Conservation (phyloP, 2,329 filamentous ascomycete species). For the Fusarium lyarnte region DNA sequence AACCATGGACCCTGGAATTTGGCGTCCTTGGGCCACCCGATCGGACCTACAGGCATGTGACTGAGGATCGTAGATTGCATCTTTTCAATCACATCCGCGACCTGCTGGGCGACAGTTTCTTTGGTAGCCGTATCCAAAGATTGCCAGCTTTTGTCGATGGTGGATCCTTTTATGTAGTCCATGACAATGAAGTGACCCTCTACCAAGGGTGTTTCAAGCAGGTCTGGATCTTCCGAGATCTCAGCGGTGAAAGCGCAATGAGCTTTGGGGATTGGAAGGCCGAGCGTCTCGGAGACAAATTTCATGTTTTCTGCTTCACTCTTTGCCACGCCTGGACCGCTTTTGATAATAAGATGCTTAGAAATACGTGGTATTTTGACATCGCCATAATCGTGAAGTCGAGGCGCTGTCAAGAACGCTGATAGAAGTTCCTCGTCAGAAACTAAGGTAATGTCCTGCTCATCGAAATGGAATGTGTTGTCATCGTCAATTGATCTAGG, state of each 20-base stretch:
- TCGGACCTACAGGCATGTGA: accelerated
- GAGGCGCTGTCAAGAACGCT: not conserved
- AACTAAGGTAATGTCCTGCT: accelerated
- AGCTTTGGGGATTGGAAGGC: accelerated
- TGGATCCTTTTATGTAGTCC: not conserved
- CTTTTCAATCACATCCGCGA: accelerated
- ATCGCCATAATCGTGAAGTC: not conserved
- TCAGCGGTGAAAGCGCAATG: not conserved
- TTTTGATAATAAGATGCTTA: accelerated
- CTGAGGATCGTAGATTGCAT: not conserved
- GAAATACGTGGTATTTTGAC: accelerated
- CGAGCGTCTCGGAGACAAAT: accelerated
- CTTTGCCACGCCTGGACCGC: not conserved
- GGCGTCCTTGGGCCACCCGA: accelerated
- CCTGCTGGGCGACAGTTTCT: accelerated
- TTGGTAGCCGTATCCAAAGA: accelerated
- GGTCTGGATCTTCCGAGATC: not conserved
- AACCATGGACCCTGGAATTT: not conserved
- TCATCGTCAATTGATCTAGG: accelerated
- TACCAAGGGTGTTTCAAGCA: accelerated
- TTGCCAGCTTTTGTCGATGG: accelerated
- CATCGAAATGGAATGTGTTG: accelerated
- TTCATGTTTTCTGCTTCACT: not conserved
- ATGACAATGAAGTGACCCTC: not conserved
- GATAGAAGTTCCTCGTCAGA: not conserved